Evolutionary conservation across 148 eudicot genomes (phyloP), one percentile per base, ranked within the genome.

Genomic region (Rhododendron molle): DNA sequence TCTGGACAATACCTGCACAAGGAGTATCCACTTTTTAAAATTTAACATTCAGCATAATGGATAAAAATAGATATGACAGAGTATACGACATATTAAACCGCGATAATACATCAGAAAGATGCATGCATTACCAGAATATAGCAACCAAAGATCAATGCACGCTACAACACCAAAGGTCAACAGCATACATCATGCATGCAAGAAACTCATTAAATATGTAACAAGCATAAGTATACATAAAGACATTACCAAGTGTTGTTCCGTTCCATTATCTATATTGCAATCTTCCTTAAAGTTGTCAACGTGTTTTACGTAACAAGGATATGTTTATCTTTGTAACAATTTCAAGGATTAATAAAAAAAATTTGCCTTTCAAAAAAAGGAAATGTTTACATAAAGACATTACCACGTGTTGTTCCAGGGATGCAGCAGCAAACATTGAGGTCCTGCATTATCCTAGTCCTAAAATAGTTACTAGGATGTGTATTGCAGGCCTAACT

Each of bases 1-100:
- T 85, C 99, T 94, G 78, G 99, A 96, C 67, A 96, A 83, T 79
- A 95, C 94, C 99, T 95, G 89, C 69, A 58, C 69, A 83, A 71
- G 15, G 40, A 80, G 6, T 6, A 52, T 38, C 40, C 44, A 14
- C 78, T 40, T 40, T 52, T 52, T 52, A 13, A 14, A 52, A 14
- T 36, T 86, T 30, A 71, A 71, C 47, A 11, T 44, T 15, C 50
- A 40, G 34, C 50, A 5, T 28, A 43, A 65, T 65, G 18, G 30
- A n/a, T 11, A 38, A 11, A 60, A 18, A n/a, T 47, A 26, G 36
- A 82, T 18, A 14, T 26, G 2, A 65, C 21, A 23, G 13, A 40
- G 28, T n/a, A 81, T 16, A 16, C 11, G 12, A 43, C 43, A 43
- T 40, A 2, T 23, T 2, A 4, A 58, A 38, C 5, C 0, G 23